Percentiles rank a stretch among this genome's conserved stretches.
phyloP scores from a whole-genome alignment of 495 filamentous ascomycete genomes.

The Coniosporium apollinis region DNA sequence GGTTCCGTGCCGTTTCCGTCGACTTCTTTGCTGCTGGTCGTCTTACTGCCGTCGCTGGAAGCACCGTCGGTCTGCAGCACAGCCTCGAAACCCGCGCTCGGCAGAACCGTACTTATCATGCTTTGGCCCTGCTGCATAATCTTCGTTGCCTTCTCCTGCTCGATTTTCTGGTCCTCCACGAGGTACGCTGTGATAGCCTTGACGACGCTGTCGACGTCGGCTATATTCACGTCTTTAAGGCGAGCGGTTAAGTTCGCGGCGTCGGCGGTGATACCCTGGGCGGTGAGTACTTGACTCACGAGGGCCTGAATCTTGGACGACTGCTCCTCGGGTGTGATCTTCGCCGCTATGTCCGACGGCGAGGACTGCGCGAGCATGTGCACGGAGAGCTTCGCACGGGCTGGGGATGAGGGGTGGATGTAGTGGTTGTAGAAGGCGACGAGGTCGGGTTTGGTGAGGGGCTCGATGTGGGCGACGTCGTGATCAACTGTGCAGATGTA shows the following conservation, averaged over 20 bases:
- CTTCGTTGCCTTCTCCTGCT: conserved; percentile 25
- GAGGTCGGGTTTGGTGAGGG: conserved; percentile 62
- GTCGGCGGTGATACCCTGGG: conserved; percentile 31
- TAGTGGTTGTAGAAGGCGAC: conserved; percentile 61
- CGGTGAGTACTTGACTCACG: conserved; percentile 34
- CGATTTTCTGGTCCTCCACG: conserved; percentile 27
- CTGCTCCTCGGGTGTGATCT: conserved; percentile 30
- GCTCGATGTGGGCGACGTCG: conserved; percentile 59
- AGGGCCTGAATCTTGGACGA: conserved; percentile 34
- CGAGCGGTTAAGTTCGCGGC: conserved; percentile 25
- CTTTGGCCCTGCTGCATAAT: conserved; percentile 31
- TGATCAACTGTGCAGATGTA: conserved; percentile 37
- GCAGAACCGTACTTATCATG: conserved; percentile 22
- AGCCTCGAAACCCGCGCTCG: conserved; percentile 19
- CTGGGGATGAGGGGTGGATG: conserved; percentile 55
- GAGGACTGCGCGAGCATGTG: conserved; percentile 61
- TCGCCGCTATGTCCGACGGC: conserved; percentile 23
- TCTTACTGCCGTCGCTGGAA: background rate
- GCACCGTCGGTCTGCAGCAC: background rate
- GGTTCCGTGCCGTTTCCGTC: conserved; percentile 15
- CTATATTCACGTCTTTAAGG: conserved; percentile 32
- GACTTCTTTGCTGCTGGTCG: background rate
- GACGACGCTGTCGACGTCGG: conserved; percentile 21
- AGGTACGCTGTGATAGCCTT: conserved; percentile 36
- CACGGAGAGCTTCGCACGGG: conserved; percentile 63